phyloP scores from a whole-genome alignment of 345 rosid species.

The Populus davidiana region DNA sequence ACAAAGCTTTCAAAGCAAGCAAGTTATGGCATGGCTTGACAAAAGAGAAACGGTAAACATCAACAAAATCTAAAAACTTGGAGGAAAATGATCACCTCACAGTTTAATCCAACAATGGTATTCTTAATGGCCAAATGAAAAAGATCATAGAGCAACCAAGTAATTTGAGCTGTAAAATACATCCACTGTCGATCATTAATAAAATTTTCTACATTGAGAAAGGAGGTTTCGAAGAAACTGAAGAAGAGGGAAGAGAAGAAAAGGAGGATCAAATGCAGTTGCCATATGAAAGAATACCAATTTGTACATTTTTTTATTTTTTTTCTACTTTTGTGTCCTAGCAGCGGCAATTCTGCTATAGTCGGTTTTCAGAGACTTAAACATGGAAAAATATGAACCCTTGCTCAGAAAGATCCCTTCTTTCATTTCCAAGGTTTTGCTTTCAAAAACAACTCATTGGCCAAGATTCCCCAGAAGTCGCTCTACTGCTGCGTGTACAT shows the following conservation, averaged over 20 bases:
- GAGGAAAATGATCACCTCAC: not conserved
- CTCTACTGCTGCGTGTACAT: constrained; percentile 71
- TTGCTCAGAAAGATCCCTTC: not conserved
- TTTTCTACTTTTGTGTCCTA: not conserved
- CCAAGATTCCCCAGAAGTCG: constrained; percentile 47
- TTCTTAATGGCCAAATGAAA: not conserved
- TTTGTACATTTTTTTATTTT: not conserved
- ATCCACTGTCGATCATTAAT: not conserved
- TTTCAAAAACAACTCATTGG: not conserved
- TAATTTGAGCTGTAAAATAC: not conserved
- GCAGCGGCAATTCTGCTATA: not conserved
- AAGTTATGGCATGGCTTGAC: no score
- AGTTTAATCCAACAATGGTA: not conserved
- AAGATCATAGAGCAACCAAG: not conserved
- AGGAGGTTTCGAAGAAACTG: not conserved
- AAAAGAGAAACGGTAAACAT: not conserved
- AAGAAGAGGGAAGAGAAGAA: not conserved
- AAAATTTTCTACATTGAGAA: not conserved
- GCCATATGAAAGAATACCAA: not conserved
- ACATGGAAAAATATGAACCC: not conserved
- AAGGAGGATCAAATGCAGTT: not conserved
- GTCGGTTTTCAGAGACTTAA: not conserved
- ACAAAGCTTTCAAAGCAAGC: no score
- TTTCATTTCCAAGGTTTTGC: not conserved
- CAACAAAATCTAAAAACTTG: not conserved